phyloP scores from a whole-genome alignment of 257 asterid genomes.

The Solanum peruvianum region DNA sequence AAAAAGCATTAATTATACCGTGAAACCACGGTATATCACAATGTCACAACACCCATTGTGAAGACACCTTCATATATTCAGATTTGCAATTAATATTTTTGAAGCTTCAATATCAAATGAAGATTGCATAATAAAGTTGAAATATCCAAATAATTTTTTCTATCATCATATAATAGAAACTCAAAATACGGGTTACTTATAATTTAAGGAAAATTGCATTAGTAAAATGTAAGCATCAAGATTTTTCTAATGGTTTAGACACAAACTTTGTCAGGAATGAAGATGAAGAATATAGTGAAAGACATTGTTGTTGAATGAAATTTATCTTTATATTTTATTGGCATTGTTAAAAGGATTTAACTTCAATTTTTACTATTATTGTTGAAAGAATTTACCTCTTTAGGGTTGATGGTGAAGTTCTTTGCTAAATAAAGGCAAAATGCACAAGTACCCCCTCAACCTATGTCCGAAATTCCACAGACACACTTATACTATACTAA shows the following conservation, averaged over 20 bases:
- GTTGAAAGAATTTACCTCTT: background rate
- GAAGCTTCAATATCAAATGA: background rate
- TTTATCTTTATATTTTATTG: background rate
- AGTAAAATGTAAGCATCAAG: background rate
- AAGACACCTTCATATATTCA: background rate
- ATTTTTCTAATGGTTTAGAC: background rate
- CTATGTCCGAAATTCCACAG: too few species aligned
- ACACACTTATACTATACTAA: too few species aligned
- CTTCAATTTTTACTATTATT: background rate
- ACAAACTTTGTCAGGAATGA: background rate
- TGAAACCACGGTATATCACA: too few species aligned
- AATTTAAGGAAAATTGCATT: background rate
- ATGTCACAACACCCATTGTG: background rate
- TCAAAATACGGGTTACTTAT: background rate
- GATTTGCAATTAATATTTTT: background rate
- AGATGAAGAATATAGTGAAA: background rate
- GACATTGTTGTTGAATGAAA: background rate
- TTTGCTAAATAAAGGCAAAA: background rate
- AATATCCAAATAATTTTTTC: background rate
- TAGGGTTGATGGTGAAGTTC: background rate
- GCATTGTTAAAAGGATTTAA: background rate
- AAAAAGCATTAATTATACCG: too few species aligned
- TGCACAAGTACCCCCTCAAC: too few species aligned
- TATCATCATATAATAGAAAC: background rate
- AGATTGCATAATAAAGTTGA: background rate